These are phyloP conservation scores for Omphalea diandra DNA, from an alignment of 441 rosid species.

Conservation along the genomic window DNA sequence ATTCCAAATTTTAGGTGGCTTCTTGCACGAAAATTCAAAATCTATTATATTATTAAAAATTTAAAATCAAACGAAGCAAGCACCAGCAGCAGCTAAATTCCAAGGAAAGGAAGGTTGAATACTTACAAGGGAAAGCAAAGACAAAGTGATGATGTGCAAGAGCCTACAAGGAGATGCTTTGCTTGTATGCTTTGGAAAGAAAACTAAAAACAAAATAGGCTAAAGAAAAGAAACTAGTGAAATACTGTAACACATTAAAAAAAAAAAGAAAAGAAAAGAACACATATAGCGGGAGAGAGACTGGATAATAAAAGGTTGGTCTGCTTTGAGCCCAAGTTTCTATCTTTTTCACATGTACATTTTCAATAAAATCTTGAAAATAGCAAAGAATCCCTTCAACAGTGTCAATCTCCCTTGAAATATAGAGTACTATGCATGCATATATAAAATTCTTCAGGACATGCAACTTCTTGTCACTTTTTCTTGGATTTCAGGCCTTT, in stretches of 20 bases:
- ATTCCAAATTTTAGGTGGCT: conserved; percentile 40
- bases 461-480: conserved; percentile 29
- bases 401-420: conserved; percentile 17
- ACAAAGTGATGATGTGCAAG: conserved; percentile 36
- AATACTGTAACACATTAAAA: not conserved
- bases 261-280: not conserved
- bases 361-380: conserved; percentile 25
- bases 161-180: conserved; percentile 57
- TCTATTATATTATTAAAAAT: conserved; percentile 4
- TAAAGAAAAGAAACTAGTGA: not conserved
- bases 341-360: conserved; percentile 12
- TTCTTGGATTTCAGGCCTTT: conserved; percentile 29
- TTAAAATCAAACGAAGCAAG: not conserved
- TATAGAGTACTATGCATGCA: conserved; percentile 43
- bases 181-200: conserved; percentile 48
- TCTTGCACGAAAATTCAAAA: conserved; percentile 19
- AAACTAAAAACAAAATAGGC: conserved; percentile 15
- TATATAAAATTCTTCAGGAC: conserved; percentile 24
- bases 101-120: conserved; percentile 51
- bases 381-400: not conserved
- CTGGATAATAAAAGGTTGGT: conserved; percentile 16
- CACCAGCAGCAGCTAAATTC: conserved; percentile 34
- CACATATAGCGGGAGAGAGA: too few species aligned
- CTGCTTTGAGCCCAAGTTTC: conserved; percentile 41
- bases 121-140: conserved; percentile 57